Evolutionary conservation across 441 rosid species (phyloP).

Genomic region (Erysimum pusillum): DNA sequence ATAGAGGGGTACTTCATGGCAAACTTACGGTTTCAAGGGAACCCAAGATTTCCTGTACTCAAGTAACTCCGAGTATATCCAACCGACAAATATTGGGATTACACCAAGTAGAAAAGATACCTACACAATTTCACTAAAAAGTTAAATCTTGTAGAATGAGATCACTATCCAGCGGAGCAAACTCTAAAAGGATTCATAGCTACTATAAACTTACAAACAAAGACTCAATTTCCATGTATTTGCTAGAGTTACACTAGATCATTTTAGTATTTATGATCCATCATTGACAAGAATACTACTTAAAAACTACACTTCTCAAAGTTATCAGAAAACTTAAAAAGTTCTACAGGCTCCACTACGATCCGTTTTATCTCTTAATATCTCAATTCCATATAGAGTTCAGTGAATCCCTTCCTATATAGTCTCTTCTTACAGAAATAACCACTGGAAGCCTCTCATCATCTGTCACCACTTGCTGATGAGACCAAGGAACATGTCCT

Average conservation of each 20-base stretch:
- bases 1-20: neutral
- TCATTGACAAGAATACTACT: neutral
- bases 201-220: slow-evolving; percentile 23
- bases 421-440: too few relatives aligned
- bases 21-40: slow-evolving; percentile 48
- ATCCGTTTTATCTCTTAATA: too few relatives aligned
- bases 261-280: too few relatives aligned
- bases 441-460: too few relatives aligned
- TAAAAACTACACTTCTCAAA: too few relatives aligned
- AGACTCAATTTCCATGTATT: too few relatives aligned
- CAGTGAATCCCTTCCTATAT: too few relatives aligned
- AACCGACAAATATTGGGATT: slow-evolving; percentile 46
- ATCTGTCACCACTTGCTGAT: too few relatives aligned
- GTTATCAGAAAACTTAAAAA: too few relatives aligned
- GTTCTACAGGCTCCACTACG: too few relatives aligned
- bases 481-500: slow-evolving; percentile 3
- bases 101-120: slow-evolving; percentile 49
- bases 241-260: too few relatives aligned
- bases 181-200: neutral
- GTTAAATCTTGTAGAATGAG: slow-evolving; percentile 30
- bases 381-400: too few relatives aligned
- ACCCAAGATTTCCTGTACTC: slow-evolving; percentile 43
- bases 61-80: slow-evolving; percentile 50
- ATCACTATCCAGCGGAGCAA: neutral
- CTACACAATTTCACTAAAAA: slow-evolving; percentile 26